These are phyloP conservation scores for Globisporangium echinulatum DNA, from an alignment of 352 stramenopile genomes.

Conservation along the genomic window DNA sequence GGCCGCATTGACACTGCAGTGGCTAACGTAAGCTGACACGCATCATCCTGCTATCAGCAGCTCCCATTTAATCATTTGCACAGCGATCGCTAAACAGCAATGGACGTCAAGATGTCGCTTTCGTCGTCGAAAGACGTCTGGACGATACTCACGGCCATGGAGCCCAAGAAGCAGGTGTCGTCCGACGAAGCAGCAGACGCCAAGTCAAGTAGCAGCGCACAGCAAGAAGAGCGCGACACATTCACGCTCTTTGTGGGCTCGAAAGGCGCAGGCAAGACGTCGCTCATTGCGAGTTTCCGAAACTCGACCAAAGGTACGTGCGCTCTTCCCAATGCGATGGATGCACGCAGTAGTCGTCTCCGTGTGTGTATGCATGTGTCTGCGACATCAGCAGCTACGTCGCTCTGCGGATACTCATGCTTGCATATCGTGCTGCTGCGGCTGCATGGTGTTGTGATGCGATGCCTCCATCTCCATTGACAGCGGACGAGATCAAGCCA, in stretches of 20 bases:
- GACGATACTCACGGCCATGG: constrained; percentile 53
- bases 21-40: not conserved
- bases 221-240: constrained; percentile 54
- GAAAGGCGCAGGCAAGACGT: constrained; percentile 75
- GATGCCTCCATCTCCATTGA: not conserved
- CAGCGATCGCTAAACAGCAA: not conserved
- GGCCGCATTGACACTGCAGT: not conserved
- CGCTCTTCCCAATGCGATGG: too few relatives aligned
- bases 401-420: too few relatives aligned
- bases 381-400: too few relatives aligned
- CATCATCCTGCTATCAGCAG: too few relatives aligned
- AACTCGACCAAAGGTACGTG: constrained; percentile 46
- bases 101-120: constrained; percentile 13
- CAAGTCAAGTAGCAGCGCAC: constrained; percentile 8
- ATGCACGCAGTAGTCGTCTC: too few relatives aligned
- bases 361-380: too few relatives aligned
- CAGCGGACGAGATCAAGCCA: constrained; percentile 82
- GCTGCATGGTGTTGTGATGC: too few relatives aligned
- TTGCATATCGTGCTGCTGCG: too few relatives aligned
- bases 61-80: too few relatives aligned
- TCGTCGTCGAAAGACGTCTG: constrained; percentile 66
- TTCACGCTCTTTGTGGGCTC: constrained; percentile 67
- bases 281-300: constrained; percentile 59
- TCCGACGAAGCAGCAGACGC: constrained; percentile 15
- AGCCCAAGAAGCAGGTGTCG: constrained; percentile 19